Percentiles rank a stretch among this genome's conserved stretches.
phyloP scores from a whole-genome alignment of 2,329 filamentous ascomycete genomes.

The Fusarium pseudonygamai region DNA sequence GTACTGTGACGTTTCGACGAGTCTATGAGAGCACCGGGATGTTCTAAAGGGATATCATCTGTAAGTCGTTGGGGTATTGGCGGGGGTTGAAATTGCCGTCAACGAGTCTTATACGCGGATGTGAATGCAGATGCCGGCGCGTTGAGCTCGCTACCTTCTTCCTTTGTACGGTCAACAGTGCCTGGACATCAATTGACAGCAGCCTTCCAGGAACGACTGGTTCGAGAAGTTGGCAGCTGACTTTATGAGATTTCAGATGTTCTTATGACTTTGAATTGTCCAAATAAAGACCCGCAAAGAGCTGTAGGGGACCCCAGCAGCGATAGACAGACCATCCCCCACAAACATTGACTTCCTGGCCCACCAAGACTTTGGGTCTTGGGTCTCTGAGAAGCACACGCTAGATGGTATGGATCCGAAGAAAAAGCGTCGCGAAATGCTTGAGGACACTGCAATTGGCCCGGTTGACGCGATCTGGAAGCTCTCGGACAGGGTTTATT shows the following conservation, averaged over 20 bases:
- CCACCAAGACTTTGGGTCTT: constrained; percentile 3
- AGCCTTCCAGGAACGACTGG: background rate
- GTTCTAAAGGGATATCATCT: background rate
- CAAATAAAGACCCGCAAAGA: constrained; percentile 26
- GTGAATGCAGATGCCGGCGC: background rate
- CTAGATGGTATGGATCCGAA: constrained; percentile 19
- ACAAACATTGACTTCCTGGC: background rate
- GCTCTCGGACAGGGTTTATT: constrained; percentile 2
- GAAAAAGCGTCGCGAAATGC: constrained; percentile 17
- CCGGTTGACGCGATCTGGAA: constrained; percentile 34
- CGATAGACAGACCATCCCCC: constrained; percentile 19
- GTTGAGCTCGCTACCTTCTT: background rate
- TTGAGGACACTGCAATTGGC: constrained; percentile 34
- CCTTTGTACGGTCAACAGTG: background rate
- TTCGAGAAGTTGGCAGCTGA: constrained; percentile 26
- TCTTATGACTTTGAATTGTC: constrained; percentile 30
- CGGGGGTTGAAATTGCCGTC: background rate
- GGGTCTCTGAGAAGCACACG: constrained; percentile 2
- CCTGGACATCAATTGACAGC: background rate
- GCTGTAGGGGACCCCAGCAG: constrained; percentile 23
- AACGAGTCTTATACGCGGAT: background rate
- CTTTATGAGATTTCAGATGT: constrained; percentile 26
- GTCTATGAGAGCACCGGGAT: background rate
- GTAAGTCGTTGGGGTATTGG: background rate
- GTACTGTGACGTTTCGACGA: background rate